Percentiles rank a stretch among this genome's conserved stretches.
These are phyloP conservation scores for Plasmopara viticola DNA, from an alignment of 352 stramenopile species.

Conservation along the genomic window DNA sequence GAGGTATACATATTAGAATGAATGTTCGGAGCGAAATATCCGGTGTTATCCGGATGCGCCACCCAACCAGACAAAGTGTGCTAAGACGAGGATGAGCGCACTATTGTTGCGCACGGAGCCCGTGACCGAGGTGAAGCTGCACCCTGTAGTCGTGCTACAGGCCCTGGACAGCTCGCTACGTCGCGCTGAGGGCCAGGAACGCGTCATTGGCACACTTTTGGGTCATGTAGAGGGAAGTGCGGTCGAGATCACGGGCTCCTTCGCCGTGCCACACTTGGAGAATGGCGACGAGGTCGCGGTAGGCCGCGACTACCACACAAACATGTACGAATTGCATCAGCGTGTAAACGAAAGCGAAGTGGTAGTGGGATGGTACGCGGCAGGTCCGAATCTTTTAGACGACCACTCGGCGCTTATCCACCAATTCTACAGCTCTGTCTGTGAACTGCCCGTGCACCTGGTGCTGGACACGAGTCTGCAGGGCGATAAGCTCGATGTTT, in stretches of 20 bases:
- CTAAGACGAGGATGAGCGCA: conserved; percentile 24
- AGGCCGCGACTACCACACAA: conserved; percentile 96
- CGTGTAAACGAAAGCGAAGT: conserved; percentile 92
- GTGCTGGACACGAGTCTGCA: conserved; percentile 91
- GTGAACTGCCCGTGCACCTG: conserved; percentile 90
- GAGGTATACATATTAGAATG: conserved; percentile 6
- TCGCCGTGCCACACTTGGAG: conserved; percentile 96
- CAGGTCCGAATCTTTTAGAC: conserved; percentile 70
- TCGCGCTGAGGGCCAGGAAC: conserved; percentile 88
- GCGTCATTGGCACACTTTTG: conserved; percentile 97
- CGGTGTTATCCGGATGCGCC: conserved; percentile 11
- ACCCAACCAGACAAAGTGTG: conserved; percentile 1
- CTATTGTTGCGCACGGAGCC: conserved; percentile 75
- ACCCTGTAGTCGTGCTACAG: conserved; percentile 96
- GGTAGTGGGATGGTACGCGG: conserved; percentile 97
- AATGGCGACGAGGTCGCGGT: conserved; percentile 95
- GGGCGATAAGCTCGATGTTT: conserved; percentile 78
- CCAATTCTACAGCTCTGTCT: conserved; percentile 96
- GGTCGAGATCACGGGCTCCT: conserved; percentile 92
- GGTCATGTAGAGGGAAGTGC: conserved; percentile 83
- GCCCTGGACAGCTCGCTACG: conserved; percentile 95
- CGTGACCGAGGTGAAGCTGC: conserved; percentile 82
- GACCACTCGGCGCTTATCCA: conserved; percentile 97
- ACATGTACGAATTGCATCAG: conserved; percentile 95
- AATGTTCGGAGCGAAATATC: neutral